Conservation (phyloP, 768 basidiomycete species). For the Boletus rubescentipes region DNA sequence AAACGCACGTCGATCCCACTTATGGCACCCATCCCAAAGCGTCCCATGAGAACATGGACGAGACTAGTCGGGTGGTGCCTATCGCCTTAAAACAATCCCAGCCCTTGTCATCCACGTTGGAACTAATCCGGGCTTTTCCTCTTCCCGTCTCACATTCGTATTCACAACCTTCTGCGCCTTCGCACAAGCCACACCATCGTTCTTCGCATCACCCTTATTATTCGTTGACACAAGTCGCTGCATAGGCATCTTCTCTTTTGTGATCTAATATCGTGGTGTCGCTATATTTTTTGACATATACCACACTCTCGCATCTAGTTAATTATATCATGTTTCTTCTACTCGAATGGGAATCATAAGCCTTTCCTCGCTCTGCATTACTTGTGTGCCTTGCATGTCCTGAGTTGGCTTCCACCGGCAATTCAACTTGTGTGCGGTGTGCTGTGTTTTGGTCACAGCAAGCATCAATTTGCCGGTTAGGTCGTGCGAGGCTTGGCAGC, state of each 20-base stretch:
- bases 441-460: too few species aligned
- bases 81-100: slow-evolving; percentile 25
- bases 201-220: slow-evolving; percentile 25
- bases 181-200: slow-evolving; percentile 27
- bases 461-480: too few species aligned
- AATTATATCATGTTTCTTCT: background rate
- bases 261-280: slow-evolving; percentile 28
- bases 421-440: background rate
- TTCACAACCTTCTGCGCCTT: slow-evolving; percentile 19
- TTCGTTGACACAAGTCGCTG: slow-evolving; percentile 22
- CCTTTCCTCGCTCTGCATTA: background rate
- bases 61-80: slow-evolving; percentile 28
- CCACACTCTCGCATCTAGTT: slow-evolving; percentile 22
- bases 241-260: slow-evolving; percentile 13
- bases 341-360: background rate
- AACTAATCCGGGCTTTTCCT: slow-evolving; percentile 49
- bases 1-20: slow-evolving; percentile 21
- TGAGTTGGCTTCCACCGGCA: slow-evolving; percentile 1
- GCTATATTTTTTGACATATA: slow-evolving; percentile 35
- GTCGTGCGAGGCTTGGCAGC: background rate
- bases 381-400: background rate
- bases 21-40: slow-evolving; percentile 22
- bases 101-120: slow-evolving; percentile 34
- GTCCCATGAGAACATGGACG: slow-evolving; percentile 28
- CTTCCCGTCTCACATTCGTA: slow-evolving; percentile 38